Percentiles rank a stretch among this genome's conserved stretches.
Evolutionary conservation across 805 yeast genomes (phyloP).

Genomic region (Cyberlindnera petersonii): DNA sequence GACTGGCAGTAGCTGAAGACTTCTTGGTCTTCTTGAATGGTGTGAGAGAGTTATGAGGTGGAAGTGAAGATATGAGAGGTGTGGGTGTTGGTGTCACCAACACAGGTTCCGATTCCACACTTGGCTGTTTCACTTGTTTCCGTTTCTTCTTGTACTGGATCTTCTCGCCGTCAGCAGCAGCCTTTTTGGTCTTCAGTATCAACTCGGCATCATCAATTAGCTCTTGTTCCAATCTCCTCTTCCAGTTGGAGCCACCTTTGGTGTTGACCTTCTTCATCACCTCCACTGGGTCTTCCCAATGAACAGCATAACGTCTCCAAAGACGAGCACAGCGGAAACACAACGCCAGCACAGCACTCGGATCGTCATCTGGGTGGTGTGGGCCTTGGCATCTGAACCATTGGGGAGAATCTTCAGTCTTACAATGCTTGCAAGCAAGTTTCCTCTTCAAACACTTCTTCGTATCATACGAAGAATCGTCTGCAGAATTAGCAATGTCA

Average conservation of each 20-base stretch:
- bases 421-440: slow-evolving; percentile 72
- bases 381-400: slow-evolving; percentile 77
- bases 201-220: slow-evolving; percentile 55
- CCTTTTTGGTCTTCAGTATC: slow-evolving; percentile 33
- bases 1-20: neutral
- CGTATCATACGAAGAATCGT: slow-evolving; percentile 67
- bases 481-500: slow-evolving; percentile 39
- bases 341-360: slow-evolving; percentile 49
- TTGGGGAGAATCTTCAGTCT: slow-evolving; percentile 46
- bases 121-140: neutral
- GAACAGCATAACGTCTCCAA: slow-evolving; percentile 87
- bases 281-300: slow-evolving; percentile 78
- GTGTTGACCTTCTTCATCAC: slow-evolving; percentile 46
- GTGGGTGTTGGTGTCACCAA: slow-evolving; percentile 11
- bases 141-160: slow-evolving; percentile 6
- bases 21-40: slow-evolving; percentile 4
- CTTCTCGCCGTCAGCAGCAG: slow-evolving; percentile 8
- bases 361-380: slow-evolving; percentile 32
- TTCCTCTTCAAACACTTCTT: slow-evolving; percentile 41
- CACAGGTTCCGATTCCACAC: slow-evolving; percentile 19
- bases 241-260: slow-evolving; percentile 51
- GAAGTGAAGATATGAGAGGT: too few species aligned
- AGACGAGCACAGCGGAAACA: slow-evolving; percentile 85
- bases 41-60: too few species aligned
- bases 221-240: slow-evolving; percentile 64